Conservation (phyloP, 306 rosid genomes). For the Fragaria vesca region DNA sequence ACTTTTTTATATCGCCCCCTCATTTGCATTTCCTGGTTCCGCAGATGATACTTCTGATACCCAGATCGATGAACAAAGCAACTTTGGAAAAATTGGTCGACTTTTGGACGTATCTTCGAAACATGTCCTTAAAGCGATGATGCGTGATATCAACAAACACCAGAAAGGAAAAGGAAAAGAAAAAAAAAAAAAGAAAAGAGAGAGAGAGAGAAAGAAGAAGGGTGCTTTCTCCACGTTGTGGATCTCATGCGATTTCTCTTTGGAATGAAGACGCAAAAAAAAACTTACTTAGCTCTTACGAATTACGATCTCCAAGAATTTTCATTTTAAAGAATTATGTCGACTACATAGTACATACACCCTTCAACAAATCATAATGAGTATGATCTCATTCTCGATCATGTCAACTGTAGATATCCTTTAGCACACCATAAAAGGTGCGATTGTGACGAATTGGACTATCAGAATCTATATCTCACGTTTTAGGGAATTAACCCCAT, state of each 20-base stretch:
- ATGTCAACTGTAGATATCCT: background rate
- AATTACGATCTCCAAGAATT: background rate
- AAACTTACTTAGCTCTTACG: background rate
- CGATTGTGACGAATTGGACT: background rate
- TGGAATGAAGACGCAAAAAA: background rate
- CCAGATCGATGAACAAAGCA: background rate
- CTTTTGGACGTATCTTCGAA: background rate
- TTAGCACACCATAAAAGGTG: background rate
- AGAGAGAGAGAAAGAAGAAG: no score
- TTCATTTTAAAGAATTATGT: background rate
- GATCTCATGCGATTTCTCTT: background rate
- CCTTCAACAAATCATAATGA: background rate
- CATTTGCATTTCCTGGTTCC: no score
- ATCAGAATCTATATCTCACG: no score
- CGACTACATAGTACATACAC: background rate
- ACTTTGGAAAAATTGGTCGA: constrained; percentile 5
- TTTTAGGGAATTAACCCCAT: no score
- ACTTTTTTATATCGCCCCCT: no score
- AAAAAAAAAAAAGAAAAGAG: no score
- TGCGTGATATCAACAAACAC: constrained; percentile 1
- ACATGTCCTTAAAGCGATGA: background rate
- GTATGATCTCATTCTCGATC: background rate
- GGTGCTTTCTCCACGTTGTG: background rate
- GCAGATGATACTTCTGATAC: no score
- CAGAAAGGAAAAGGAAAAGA: background rate